These are phyloP conservation scores for Candida alai DNA, from an alignment of 805 yeast genomes.

Conservation along the genomic window DNA sequence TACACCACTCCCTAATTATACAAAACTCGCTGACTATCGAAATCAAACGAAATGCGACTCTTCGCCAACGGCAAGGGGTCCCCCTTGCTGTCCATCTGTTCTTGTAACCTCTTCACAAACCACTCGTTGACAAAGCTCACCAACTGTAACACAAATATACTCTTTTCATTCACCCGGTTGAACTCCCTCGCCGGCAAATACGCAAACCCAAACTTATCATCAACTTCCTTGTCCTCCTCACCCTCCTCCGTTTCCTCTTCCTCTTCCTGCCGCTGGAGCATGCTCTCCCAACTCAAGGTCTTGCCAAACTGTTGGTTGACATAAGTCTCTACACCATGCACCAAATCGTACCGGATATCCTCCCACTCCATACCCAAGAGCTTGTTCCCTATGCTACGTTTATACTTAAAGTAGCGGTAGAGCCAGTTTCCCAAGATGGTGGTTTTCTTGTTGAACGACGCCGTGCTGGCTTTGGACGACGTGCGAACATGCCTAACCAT, in stretches of 20 bases:
- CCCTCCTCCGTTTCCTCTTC: conserved; percentile 2
- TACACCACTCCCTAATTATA: background rate
- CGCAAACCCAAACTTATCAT: conserved; percentile 22
- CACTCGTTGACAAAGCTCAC: conserved; percentile 23
- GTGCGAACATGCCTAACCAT: conserved; percentile 26
- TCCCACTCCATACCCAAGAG: conserved; percentile 42
- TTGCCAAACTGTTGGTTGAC: conserved; percentile 34
- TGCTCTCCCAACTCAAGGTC: conserved; percentile 4
- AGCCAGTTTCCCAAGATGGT: conserved; percentile 28
- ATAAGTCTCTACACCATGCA: conserved; percentile 33
- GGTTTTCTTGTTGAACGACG: conserved; percentile 24
- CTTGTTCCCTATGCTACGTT: conserved; percentile 31
- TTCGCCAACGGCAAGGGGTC: conserved; percentile 6
- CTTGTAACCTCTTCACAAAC: conserved; percentile 12
- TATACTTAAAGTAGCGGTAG: conserved; percentile 32
- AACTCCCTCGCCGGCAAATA: conserved; percentile 32
- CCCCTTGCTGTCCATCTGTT: conserved; percentile 6
- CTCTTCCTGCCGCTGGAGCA: background rate
- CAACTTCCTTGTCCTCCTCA: background rate
- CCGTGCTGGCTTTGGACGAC: conserved; percentile 21
- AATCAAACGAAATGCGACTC: conserved; percentile 20
- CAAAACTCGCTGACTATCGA: conserved; percentile 12
- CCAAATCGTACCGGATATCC: conserved; percentile 34
- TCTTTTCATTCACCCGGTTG: conserved; percentile 29
- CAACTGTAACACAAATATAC: conserved; percentile 23